Conservation (phyloP, 805 yeast genomes). For the Novakomyces olei region DNA sequence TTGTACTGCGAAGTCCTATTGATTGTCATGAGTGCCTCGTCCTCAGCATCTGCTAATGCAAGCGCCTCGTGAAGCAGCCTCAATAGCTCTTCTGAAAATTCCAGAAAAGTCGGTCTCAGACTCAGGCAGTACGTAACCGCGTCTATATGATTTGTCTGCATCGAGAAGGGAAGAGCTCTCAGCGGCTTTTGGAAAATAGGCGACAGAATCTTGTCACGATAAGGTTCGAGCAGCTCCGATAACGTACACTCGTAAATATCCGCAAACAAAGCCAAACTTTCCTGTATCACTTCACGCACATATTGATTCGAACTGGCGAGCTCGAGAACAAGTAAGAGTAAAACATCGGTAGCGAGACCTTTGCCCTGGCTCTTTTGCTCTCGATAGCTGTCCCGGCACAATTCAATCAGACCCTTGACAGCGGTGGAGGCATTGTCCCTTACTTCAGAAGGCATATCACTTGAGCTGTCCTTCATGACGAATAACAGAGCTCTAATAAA, state of each 20-base stretch:
- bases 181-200: conserved; percentile 95
- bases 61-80: conserved; percentile 73
- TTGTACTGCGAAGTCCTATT: conserved; percentile 69
- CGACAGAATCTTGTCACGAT: conserved; percentile 58
- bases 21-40: conserved; percentile 75
- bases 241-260: conserved; percentile 48
- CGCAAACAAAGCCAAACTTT: conserved; percentile 42
- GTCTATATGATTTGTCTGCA: conserved; percentile 96
- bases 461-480: conserved; percentile 72
- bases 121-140: conserved; percentile 84
- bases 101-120: conserved; percentile 56
- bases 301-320: conserved; percentile 67
- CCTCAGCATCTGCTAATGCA: conserved; percentile 93
- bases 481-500: conserved; percentile 69
- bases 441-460: conserved; percentile 67
- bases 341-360: conserved; percentile 31
- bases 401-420: conserved; percentile 33
- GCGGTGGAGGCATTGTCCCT: conserved; percentile 47
- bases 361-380: conserved; percentile 37
- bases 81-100: conserved; percentile 72
- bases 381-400: neutral
- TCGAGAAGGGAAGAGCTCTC: conserved; percentile 89
- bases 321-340: conserved; percentile 81
- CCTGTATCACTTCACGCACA: conserved; percentile 65
- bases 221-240: conserved; percentile 56